phyloP scores from a whole-genome alignment of 2,329 filamentous ascomycete species.

The Penicillium crustosum region DNA sequence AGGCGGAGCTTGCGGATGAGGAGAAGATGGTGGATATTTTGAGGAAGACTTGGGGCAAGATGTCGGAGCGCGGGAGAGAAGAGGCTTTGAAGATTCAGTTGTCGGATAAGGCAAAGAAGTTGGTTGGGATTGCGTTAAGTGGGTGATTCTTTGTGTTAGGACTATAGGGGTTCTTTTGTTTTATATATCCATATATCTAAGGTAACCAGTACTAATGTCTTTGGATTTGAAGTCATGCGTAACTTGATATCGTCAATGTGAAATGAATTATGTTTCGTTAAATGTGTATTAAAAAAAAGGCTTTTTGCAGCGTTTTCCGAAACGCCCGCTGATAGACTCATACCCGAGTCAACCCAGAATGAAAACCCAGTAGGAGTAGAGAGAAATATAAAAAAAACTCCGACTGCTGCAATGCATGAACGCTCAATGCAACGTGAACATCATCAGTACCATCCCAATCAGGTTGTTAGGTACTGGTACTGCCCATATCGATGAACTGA shows the following conservation, averaged over 20 bases:
- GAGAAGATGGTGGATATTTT: conserved; percentile 72
- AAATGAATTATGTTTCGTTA: neutral
- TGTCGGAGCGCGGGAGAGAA: conserved; percentile 62
- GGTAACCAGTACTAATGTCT: neutral
- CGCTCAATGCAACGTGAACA: neutral
- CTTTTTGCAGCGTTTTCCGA: neutral
- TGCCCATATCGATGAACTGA: conserved; percentile 50
- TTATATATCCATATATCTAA: neutral
- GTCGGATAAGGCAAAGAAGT: conserved; percentile 59
- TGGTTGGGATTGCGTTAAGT: conserved; percentile 65
- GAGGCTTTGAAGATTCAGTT: conserved; percentile 67
- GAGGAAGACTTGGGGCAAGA: conserved; percentile 74
- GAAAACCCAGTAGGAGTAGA: neutral
- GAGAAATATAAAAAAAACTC: neutral
- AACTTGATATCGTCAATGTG: neutral
- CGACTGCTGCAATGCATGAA: conserved; percentile 2
- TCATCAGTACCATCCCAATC: neutral
- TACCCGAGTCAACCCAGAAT: neutral
- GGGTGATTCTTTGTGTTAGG: conserved; percentile 19
- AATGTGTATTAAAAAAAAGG: neutral
- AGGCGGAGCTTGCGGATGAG: conserved; percentile 66
- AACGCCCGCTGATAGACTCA: conserved; percentile 7
- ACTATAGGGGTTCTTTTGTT: neutral
- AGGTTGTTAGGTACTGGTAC: conserved; percentile 12
- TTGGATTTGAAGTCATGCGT: neutral